Base-by-base conservation (phyloP, 257 asterid species). In the Echites panduratus region DNA sequence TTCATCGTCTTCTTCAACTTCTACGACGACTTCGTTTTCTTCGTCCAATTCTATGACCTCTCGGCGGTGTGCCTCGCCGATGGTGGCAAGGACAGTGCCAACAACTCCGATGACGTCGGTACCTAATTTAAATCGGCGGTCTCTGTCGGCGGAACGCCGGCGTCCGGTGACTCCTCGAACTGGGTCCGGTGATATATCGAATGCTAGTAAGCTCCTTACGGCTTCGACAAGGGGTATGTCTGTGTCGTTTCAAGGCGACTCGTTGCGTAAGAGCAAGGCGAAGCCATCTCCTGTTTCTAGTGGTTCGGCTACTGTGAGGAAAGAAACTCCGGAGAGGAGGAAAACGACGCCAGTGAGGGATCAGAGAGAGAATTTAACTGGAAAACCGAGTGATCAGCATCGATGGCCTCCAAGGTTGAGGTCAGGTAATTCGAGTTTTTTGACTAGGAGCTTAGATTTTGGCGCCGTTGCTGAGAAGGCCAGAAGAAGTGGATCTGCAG, bases 361-460 rank as follows among this genome's bases (percentile, higher is more conserved):
- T 84, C 85, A 84, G 77, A 74, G 70, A 49, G 96, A 88, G 73
- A 90, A 81, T 65, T 71, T 85, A 72, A 89, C 73, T 57, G 71
- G 83, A 62, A 93, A 77, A 85, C 77, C 84, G 38, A 82, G 77
- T 79, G 97, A 91, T 73, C 91, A 86, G 71, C 90, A 80, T 40
- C 89, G 88, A 19, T 93, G 97, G 98, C 97, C 98, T 17, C 96
- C 85, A 49, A 85, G 96, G 83, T 85, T 83, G 68, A 91, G 93
- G 61, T 77, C 83, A 52, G 81, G 78, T 73, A 82, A 84, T 83
- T 79, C 91, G 61, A 84, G 84, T 78, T 70, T 83, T 11, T 29
- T 87, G 70, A 84, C 87, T 48, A 85, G 85, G 75, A 91, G 96
- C 73, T 76, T 93, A 81, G 97, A 93, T 84, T 87, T 73, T 77